Base-by-base conservation (phyloP, 164 flowering plant genomes). In the Liriodendron chinense region DNA sequence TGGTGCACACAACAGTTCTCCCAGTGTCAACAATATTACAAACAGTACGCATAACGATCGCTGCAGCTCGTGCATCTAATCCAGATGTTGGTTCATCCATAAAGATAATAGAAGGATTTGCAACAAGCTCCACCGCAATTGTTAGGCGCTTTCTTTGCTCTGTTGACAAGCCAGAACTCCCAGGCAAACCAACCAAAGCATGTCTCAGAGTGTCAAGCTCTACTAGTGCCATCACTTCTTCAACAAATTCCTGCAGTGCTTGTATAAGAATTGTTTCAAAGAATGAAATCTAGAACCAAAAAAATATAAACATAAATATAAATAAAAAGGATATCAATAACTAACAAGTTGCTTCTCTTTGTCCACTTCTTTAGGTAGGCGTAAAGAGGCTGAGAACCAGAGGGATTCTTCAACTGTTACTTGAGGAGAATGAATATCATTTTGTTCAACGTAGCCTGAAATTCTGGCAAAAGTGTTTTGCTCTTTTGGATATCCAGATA, bases 1-100 rank as follows among this genome's bases (percentile, higher is more conserved):
- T 93, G 74, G 98, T 95, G 87, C 98, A 95, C 65, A 95, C 98
- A 24, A 95, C 98, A 0, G 97, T 95, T 82, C 98, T 87, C 74
- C 98, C 97, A 6, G 98, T 95, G 74, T 95, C 97, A 76, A 93
- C 98, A 70, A 97, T 95, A 76, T 95, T 95, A 66, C 98, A 90
- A 69, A 95, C 97, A 72, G 98, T 85, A 76, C 98, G 83, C 98
- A 95, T 95, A 59, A 95, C 98, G 77, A 95, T 92, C 53, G 98
- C 98, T 48, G 98, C 98, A 65, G 98, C 98, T 71, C 98, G 80
- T 64, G 98, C 98, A 92, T 95, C 98, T 70, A 93, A 90, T 48
- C 98, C 98, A 73, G 98, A 95, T 71, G 98, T 95, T 47, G 98
- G 98, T 82, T 95, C 98, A 81, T 95, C 98, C 98, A 95, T 95